These are phyloP conservation scores for Trichophaea hybrida DNA, from an alignment of 2,329 filamentous ascomycete genomes.

Conservation along the genomic window DNA sequence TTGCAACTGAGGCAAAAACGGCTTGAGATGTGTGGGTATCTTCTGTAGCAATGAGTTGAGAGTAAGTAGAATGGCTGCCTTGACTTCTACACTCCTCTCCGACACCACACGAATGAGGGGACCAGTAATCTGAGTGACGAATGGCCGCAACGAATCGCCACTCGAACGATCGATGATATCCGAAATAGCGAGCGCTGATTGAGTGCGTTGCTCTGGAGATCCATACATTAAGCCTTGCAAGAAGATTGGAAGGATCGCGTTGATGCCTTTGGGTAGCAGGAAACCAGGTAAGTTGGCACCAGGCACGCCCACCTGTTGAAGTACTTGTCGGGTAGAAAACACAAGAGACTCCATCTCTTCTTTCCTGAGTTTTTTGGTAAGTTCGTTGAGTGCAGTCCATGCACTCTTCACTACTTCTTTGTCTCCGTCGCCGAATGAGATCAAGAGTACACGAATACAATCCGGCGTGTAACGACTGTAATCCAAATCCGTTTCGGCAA, in stretches of 20 bases:
- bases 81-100: conserved; percentile 89
- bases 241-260: conserved; percentile 90
- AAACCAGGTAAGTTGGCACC: conserved; percentile 80
- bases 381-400: conserved; percentile 71
- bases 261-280: conserved; percentile 85
- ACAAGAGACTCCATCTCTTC: conserved; percentile 97
- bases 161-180: conserved; percentile 91
- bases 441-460: conserved; percentile 75
- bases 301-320: conserved; percentile 76
- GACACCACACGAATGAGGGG: conserved; percentile 96
- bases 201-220: conserved; percentile 76
- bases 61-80: conserved; percentile 82
- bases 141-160: conserved; percentile 74
- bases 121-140: conserved; percentile 93
- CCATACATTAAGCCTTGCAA: conserved; percentile 96
- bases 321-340: conserved; percentile 66
- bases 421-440: conserved; percentile 83
- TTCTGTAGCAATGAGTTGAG: conserved; percentile 93
- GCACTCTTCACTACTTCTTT: conserved; percentile 71
- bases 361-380: conserved; percentile 81
- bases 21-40: conserved; percentile 88
- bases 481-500: conserved; percentile 63
- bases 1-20: conserved; percentile 91
- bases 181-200: conserved; percentile 82
- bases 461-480: conserved; percentile 95